Evolutionary conservation across 176 grass and related monocot species (phyloP), one percentile per base, ranked within the genome.

Genomic region (Stipa capillata): DNA sequence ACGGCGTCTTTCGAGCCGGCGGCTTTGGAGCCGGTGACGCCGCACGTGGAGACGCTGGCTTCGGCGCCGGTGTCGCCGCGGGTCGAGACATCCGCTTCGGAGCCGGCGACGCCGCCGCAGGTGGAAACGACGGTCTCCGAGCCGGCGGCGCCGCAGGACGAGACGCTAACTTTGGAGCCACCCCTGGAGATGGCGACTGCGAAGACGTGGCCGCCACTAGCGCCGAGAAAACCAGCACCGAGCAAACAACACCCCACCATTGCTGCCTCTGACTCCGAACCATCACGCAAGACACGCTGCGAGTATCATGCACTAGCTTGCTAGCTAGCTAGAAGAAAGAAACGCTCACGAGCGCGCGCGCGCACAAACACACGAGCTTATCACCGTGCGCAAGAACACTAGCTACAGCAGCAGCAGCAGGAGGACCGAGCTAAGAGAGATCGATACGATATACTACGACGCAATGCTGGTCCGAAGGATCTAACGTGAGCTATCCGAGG

Each of bases 121-220:
- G 41, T 1, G 50, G 31, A 1, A 49, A n/a, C 37, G 67, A 29
- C 1, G n/a, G 50, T 13, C 42, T 68, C 51, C 14, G 85, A 62
- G 62, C 69, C 23, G 51, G 5, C 8, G 62, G 13, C 0, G 34
- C 24, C 8, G 43, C 18, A 7, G 42, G n/a, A n/a, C n/a, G n/a
- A n/a, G n/a, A n/a, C n/a, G n/a, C n/a, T n/a, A n/a, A n/a, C n/a
- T n/a, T n/a, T n/a, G n/a, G n/a, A n/a, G n/a, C n/a, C n/a, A n/a
- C n/a, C n/a, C n/a, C n/a, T n/a, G 74, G 12, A 1, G 74, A 14
- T 27, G 45, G 47, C 39, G 86, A 18, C 56, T 87, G 79, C 76
- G 81, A 15, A 10, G 69, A 65, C 34, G 70, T 27, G 61, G 32
- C 62, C 35, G 29, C 70, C 8, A 84, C 7, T 1, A 89, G 61